Evolutionary conservation across 306 rosid species (phyloP), one percentile per base, ranked within the genome.

Genomic region (Argentina anserina): DNA sequence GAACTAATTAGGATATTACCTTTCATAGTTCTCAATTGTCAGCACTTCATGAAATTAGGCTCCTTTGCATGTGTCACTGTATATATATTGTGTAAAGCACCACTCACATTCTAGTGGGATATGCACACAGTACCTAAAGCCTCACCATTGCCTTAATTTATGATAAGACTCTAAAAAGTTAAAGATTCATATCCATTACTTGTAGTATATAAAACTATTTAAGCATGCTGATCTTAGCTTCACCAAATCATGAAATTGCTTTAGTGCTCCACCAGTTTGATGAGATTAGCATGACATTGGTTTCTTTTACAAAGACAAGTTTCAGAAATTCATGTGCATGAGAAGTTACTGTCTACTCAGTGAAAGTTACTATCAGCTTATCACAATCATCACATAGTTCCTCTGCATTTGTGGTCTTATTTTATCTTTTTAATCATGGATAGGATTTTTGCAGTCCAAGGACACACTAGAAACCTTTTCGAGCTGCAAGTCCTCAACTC

Each of bases 391-490:
- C 15, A 7, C 4, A 8, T 68, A 37, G 14, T 29, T 45, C 21
- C 4, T 17, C 31, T 62, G 12, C 37, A 29, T 53, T 29, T 58
- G 71, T 71, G 15, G 42, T 50, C 60, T 49, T 65, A 31, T 71
- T 65, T 34, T 43, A 14, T 18, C 18, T 53, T 37, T 33, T 23
- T 43, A 34, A 31, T 18, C 55, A 75, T 43, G 43, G 71, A 40
- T 55, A 94, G 97, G 90, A 40, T 72, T 81, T 50, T 49, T 94
- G 45, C 87, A 84, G 81, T 85, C 95, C 9, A 87, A 90, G 92
- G 93, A 95, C 74, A 85, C 96, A 78, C 84, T 90, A n/a, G 68
- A 86, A 5, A 75, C 96, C 1, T 80, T 89, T 76, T 86, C 91
- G 6, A 78, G 78, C 66, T 64, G 45, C 42, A 86, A 72, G 59